Evolutionary conservation across 345 rosid genomes (phyloP).

Genomic region (Aethionema arabicum): DNA sequence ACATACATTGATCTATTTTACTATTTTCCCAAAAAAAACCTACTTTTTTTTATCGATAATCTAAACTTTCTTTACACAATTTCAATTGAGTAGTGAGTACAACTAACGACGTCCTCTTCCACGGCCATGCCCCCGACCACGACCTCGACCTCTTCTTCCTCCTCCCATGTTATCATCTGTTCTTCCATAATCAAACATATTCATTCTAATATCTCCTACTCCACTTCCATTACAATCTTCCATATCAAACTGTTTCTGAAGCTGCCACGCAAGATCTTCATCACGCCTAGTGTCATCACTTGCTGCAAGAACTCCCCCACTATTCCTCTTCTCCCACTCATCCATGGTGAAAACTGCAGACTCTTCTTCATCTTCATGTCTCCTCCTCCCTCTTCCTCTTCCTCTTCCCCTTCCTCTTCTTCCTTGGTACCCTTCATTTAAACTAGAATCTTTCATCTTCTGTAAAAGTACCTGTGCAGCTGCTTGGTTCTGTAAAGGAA

Average conservation of each 20-base stretch:
- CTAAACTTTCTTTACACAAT: too few species aligned
- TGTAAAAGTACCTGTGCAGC: conserved; percentile 85
- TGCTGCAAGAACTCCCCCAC: conserved; percentile 34
- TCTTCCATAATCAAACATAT: conserved; percentile 73
- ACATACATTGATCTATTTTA: too few species aligned
- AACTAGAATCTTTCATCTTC: conserved; percentile 62
- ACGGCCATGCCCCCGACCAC: conserved; percentile 55
- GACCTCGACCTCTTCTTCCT: conserved; percentile 46
- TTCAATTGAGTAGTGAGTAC: too few species aligned
- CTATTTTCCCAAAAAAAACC: too few species aligned
- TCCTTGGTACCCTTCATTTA: conserved; percentile 45
- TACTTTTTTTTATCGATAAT: too few species aligned
- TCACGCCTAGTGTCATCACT: conserved; percentile 48
- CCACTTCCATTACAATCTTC: conserved; percentile 62
- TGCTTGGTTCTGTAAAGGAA: conserved; percentile 87
- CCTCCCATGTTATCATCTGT: conserved; percentile 33
- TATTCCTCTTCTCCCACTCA: conserved; percentile 72
- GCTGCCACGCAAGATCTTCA: conserved; percentile 84
- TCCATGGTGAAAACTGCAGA: conserved; percentile 55
- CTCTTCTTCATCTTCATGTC: conserved; percentile 57
- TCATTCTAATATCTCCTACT: conserved; percentile 64
- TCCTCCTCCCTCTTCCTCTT: conserved; percentile 56
- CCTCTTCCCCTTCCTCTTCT: conserved; percentile 54
- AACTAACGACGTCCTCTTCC: conserved; percentile 41
- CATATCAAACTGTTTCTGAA: conserved; percentile 75